Conservation (phyloP, 2,329 filamentous ascomycete species). For the Blastomyces silverae region DNA sequence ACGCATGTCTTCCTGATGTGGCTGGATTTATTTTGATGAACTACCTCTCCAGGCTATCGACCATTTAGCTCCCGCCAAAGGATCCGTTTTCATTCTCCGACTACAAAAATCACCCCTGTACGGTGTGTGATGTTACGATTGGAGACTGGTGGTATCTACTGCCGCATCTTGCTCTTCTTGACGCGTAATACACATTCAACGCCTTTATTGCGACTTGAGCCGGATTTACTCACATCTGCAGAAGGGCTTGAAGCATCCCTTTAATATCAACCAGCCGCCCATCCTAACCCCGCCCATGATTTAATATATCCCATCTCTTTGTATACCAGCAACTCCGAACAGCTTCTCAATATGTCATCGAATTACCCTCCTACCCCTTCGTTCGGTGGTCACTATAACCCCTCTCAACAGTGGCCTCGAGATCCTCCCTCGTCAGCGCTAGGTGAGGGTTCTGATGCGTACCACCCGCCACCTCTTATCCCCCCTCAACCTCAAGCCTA, state of each 20-base stretch:
- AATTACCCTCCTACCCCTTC: constrained; percentile 43
- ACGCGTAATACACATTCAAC: constrained; percentile 8
- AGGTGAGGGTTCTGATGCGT: constrained; percentile 27
- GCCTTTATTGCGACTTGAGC: not conserved
- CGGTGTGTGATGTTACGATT: constrained; percentile 1
- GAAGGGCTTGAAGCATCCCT: not conserved
- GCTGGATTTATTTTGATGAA: constrained; percentile 6
- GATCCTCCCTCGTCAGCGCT: constrained; percentile 24
- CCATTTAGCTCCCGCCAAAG: too few species aligned
- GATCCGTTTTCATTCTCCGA: not conserved
- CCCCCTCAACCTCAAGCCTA: constrained; percentile 24
- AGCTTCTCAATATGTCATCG: constrained; percentile 28
- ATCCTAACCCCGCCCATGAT: not conserved
- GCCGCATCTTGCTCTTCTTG: not conserved
- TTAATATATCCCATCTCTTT: constrained; percentile 15
- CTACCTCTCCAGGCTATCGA: not conserved
- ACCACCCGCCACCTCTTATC: constrained; percentile 25
- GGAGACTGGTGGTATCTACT: not conserved
- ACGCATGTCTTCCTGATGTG: not conserved
- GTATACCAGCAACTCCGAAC: constrained; percentile 27
- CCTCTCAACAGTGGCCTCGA: constrained; percentile 36
- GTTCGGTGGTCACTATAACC: constrained; percentile 36
- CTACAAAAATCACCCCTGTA: not conserved
- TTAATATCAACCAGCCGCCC: not conserved
- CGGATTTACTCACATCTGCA: not conserved